These are phyloP conservation scores for Allium sativum DNA, from an alignment of 106 monocot species.

Conservation along the genomic window DNA sequence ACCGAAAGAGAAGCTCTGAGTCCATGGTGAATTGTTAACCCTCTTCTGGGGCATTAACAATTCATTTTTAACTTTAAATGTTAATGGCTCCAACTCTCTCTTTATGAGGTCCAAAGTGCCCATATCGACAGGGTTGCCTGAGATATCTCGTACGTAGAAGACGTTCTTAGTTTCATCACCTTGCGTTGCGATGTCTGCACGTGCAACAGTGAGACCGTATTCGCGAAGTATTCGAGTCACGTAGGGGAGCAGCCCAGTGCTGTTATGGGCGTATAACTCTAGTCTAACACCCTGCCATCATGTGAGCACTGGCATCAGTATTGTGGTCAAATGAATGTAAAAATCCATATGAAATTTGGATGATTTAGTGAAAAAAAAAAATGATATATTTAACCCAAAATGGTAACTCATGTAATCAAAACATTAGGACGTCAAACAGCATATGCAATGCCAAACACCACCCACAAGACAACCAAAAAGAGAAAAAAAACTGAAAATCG, in stretches of 20 bases:
- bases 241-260: slow-evolving; percentile 35
- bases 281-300: slow-evolving; percentile 41
- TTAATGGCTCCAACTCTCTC: slow-evolving; percentile 42
- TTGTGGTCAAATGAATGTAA: not conserved
- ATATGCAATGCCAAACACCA: too few species aligned
- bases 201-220: slow-evolving; percentile 48
- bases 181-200: slow-evolving; percentile 41
- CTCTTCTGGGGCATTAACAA: slow-evolving; percentile 7
- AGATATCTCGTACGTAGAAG: slow-evolving; percentile 47
- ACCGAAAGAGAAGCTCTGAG: slow-evolving; percentile 21
- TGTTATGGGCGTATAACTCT: slow-evolving; percentile 37
- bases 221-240: slow-evolving; percentile 49
- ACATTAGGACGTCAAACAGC: too few species aligned
- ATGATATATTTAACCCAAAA: too few species aligned
- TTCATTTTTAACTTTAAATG: slow-evolving; percentile 33
- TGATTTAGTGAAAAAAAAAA: too few species aligned
- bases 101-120: slow-evolving; percentile 26
- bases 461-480: too few species aligned
- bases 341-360: too few species aligned
- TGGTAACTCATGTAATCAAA: too few species aligned
- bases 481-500: too few species aligned
- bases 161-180: slow-evolving; percentile 46
- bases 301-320: not conserved
- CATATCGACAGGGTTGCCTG: slow-evolving; percentile 38
- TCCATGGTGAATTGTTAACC: slow-evolving; percentile 2